Conservation (phyloP, 306 rosid species). For the Purshia tridentata region DNA sequence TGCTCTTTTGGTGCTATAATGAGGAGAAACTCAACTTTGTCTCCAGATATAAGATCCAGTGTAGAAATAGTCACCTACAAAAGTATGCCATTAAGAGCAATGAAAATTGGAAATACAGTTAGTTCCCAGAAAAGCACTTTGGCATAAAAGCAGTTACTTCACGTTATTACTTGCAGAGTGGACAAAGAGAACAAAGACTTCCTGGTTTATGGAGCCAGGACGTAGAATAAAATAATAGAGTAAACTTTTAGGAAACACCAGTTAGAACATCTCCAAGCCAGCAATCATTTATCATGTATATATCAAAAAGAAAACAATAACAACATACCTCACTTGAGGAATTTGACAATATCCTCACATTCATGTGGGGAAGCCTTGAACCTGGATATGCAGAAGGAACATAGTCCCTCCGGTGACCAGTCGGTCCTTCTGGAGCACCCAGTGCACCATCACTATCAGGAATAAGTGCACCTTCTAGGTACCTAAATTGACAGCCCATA, state of each 20-base stretch:
- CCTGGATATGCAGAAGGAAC: constrained; percentile 81
- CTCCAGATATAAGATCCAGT: constrained; percentile 68
- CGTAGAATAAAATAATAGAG: neutral
- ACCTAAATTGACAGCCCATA: constrained; percentile 43
- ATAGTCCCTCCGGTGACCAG: constrained; percentile 78
- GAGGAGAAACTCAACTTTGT: constrained; percentile 69
- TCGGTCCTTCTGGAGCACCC: constrained; percentile 48
- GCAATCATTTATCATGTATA: constrained; percentile 2
- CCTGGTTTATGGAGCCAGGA: neutral
- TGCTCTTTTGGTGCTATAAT: constrained; percentile 57
- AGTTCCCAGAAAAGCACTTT: neutral
- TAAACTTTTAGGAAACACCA: neutral
- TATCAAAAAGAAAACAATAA: constrained; percentile 7
- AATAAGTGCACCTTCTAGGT: constrained; percentile 72
- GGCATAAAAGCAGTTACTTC: neutral
- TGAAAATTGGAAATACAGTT: neutral
- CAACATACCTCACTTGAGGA: constrained; percentile 54
- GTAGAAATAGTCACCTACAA: constrained; percentile 60
- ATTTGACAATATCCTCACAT: constrained; percentile 47
- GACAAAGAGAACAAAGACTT: neutral
- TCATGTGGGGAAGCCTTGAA: constrained; percentile 86
- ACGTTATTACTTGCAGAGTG: neutral
- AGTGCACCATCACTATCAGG: constrained; percentile 38
- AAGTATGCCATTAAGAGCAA: constrained; percentile 6
- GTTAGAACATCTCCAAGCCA: neutral